Percentiles rank a stretch among this genome's conserved stretches.
phyloP scores from a whole-genome alignment of 441 rosid genomes.

The Biscutella auriculata region DNA sequence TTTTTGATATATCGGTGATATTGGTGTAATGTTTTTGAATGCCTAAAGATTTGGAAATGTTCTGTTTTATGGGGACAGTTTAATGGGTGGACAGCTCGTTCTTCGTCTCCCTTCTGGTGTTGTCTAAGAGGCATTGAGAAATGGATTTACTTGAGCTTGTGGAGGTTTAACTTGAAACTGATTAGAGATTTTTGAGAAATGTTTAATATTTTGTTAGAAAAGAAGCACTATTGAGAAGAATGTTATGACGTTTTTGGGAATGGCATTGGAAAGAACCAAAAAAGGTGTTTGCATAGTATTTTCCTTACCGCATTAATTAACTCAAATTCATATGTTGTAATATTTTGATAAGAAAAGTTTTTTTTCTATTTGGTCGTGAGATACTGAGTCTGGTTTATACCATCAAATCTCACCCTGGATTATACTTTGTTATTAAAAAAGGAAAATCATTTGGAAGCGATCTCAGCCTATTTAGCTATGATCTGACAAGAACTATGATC shows the following conservation, averaged over 20 bases:
- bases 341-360: too few relatives aligned
- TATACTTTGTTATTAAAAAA: too few relatives aligned
- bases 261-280: too few relatives aligned
- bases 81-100: conserved; percentile 55
- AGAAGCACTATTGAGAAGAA: neutral
- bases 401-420: too few relatives aligned
- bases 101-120: conserved; percentile 54
- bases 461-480: too few relatives aligned
- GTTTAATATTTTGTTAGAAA: conserved; percentile 5
- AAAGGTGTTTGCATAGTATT: too few relatives aligned
- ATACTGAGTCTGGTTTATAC: too few relatives aligned
- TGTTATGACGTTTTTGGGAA: neutral
- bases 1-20: neutral
- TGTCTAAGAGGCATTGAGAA: conserved; percentile 23
- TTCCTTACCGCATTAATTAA: too few relatives aligned
- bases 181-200: conserved; percentile 8
- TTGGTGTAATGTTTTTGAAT: neutral
- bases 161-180: neutral
- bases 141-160: neutral
- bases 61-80: conserved; percentile 21
- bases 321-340: too few relatives aligned
- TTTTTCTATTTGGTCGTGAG: too few relatives aligned
- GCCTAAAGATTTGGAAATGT: neutral
- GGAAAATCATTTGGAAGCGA: too few relatives aligned
- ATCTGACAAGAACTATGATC: too few relatives aligned